These are phyloP conservation scores for Thelephora terrestris DNA, from an alignment of 1,284 basidiomycete genomes.

Conservation along the genomic window DNA sequence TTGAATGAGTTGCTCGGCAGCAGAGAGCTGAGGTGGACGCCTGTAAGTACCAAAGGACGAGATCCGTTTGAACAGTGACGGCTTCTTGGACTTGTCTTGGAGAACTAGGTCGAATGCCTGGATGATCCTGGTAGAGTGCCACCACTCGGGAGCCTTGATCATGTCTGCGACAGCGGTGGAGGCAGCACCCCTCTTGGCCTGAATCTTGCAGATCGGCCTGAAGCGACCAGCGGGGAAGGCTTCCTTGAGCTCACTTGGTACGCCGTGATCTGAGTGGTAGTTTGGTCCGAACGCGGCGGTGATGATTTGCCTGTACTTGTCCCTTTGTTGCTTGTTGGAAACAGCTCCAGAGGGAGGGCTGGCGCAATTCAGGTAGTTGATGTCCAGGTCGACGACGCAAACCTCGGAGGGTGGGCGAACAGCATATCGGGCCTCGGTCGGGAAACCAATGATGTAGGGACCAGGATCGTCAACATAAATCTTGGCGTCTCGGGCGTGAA, in stretches of 20 bases:
- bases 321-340: conserved; percentile 73
- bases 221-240: conserved; percentile 89
- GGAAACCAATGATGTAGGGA: conserved; percentile 90
- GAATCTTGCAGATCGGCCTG: conserved; percentile 74
- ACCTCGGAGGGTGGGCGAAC: conserved; percentile 71
- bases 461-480: conserved; percentile 84
- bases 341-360: conserved; percentile 75
- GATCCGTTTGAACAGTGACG: conserved; percentile 79
- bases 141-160: conserved; percentile 85
- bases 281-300: conserved; percentile 73
- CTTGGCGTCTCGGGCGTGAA: conserved; percentile 84
- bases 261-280: conserved; percentile 74
- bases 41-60: conserved; percentile 65
- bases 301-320: conserved; percentile 73
- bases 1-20: conserved; percentile 76
- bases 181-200: conserved; percentile 71
- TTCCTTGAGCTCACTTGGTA: conserved; percentile 88
- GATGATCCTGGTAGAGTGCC: conserved; percentile 83
- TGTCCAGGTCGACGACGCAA: conserved; percentile 88
- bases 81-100: conserved; percentile 85
- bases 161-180: conserved; percentile 75
- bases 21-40: conserved; percentile 63
- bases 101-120: conserved; percentile 84
- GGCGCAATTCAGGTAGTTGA: conserved; percentile 79
- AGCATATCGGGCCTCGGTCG: conserved; percentile 78